Percentiles rank a stretch among this genome's conserved stretches.
phyloP scores from a whole-genome alignment of 306 rosid genomes.

The Psophocarpus tetragonolobus region DNA sequence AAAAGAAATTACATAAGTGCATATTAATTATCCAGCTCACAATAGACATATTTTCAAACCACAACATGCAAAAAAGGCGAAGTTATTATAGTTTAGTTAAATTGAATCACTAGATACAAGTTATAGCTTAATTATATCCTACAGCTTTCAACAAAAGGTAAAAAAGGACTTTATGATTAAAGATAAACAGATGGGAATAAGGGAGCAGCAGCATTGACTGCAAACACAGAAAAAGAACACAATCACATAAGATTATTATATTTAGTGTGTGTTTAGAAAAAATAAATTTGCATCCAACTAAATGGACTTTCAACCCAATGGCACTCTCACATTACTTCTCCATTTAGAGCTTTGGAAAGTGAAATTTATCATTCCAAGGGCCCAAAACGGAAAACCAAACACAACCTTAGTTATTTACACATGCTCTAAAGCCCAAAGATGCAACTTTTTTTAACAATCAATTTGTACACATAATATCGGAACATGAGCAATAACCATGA shows the following conservation, averaged over 20 bases:
- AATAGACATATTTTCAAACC: neutral
- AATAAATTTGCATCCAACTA: too few species aligned
- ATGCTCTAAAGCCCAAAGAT: neutral
- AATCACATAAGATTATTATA: slow-evolving; percentile 10
- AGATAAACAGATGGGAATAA: neutral
- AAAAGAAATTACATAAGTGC: slow-evolving; percentile 36
- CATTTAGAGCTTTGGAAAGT: too few species aligned
- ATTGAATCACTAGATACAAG: slow-evolving; percentile 15
- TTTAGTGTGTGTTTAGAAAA: too few species aligned
- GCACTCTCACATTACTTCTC: too few species aligned
- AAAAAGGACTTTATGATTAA: neutral
- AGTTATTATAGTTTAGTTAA: slow-evolving; percentile 21
- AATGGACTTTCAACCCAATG: too few species aligned
- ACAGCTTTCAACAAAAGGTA: neutral
- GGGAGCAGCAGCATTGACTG: neutral
- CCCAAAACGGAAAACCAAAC: too few species aligned
- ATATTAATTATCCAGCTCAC: slow-evolving; percentile 26
- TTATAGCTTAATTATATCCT: neutral
- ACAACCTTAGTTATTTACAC: too few species aligned
- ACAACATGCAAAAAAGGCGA: slow-evolving; percentile 19
- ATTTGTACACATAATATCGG: slow-evolving; percentile 8
- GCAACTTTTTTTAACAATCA: slow-evolving; percentile 29
- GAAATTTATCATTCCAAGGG: too few species aligned
- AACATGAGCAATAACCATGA: slow-evolving; percentile 2
- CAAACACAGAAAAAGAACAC: slow-evolving; percentile 19